phyloP scores from a whole-genome alignment of 495 filamentous ascomycete species.

The Filosporella fistucella region DNA sequence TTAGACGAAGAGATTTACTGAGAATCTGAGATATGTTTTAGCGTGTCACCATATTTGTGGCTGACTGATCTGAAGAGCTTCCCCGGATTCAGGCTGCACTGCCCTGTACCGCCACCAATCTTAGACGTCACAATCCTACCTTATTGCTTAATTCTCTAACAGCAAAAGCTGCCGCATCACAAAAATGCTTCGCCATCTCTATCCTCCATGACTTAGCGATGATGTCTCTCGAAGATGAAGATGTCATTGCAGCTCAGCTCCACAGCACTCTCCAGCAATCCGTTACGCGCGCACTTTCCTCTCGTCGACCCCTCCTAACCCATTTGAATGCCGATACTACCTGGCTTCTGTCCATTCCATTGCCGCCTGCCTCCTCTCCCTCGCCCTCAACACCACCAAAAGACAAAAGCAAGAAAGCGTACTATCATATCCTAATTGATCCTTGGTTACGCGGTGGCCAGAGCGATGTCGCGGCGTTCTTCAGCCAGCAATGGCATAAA shows the following conservation, averaged over 20 bases:
- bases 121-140: too few species aligned
- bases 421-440: conserved; percentile 53
- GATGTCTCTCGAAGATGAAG: conserved; percentile 4
- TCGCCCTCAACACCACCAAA: too few species aligned
- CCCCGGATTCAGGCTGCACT: too few species aligned
- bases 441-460: conserved; percentile 50
- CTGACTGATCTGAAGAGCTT: too few species aligned
- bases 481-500: conserved; percentile 51
- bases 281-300: conserved; percentile 22
- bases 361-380: conserved; percentile 28
- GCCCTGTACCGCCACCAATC: too few species aligned
- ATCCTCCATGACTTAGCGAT: not conserved
- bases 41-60: too few species aligned
- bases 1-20: too few species aligned
- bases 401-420: conserved; percentile 23
- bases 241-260: conserved; percentile 29
- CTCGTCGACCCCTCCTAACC: conserved; percentile 42
- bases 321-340: conserved; percentile 57
- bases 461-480: conserved; percentile 47
- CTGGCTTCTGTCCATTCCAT: conserved; percentile 51
- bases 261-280: conserved; percentile 27
- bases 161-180: too few species aligned
- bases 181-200: too few species aligned
- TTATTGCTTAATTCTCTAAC: too few species aligned
- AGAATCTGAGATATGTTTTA: too few species aligned